These are phyloP conservation scores for Ustilago curta DNA, from an alignment of 1,284 basidiomycete genomes.

Conservation along the genomic window DNA sequence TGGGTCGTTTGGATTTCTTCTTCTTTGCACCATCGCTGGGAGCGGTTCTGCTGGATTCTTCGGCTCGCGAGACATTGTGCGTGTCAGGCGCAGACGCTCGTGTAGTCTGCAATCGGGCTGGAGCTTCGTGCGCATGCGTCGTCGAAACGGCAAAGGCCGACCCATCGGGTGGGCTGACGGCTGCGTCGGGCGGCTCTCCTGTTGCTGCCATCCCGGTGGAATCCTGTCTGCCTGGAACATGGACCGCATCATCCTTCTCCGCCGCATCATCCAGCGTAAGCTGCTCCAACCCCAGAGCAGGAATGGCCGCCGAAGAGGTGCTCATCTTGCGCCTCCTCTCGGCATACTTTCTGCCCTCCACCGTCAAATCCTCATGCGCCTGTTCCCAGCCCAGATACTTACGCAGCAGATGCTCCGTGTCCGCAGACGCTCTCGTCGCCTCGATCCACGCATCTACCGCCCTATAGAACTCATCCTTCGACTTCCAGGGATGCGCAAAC, in stretches of 20 bases:
- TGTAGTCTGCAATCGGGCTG: constrained; percentile 40
- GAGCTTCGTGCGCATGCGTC: constrained; percentile 40
- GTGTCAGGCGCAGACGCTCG: constrained; percentile 19
- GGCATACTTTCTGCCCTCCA: constrained; percentile 51
- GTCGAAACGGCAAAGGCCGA: constrained; percentile 23
- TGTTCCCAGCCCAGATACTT: constrained; percentile 52
- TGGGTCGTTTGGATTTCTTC: constrained; percentile 28
- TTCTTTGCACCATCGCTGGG: constrained; percentile 8
- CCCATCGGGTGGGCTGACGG: background rate
- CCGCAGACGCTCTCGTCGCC: constrained; percentile 22
- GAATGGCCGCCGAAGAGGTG: constrained; percentile 15
- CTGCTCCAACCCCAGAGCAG: constrained; percentile 20
- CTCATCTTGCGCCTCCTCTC: constrained; percentile 51
- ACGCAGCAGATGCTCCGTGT: constrained; percentile 37
- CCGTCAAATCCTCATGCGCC: constrained; percentile 49
- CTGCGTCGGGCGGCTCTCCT: background rate
- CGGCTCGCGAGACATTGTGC: background rate
- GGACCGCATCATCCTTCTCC: background rate
- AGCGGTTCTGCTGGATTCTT: constrained; percentile 3
- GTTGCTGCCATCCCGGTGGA: background rate
- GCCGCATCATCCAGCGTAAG: constrained; percentile 7
- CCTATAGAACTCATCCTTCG: constrained; percentile 41
- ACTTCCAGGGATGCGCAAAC: constrained; percentile 51
- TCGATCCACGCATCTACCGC: constrained; percentile 46
- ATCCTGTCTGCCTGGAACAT: background rate